These are phyloP conservation scores for Phytopythium kandeliae DNA, from an alignment of 352 stramenopile species.

Conservation along the genomic window DNA sequence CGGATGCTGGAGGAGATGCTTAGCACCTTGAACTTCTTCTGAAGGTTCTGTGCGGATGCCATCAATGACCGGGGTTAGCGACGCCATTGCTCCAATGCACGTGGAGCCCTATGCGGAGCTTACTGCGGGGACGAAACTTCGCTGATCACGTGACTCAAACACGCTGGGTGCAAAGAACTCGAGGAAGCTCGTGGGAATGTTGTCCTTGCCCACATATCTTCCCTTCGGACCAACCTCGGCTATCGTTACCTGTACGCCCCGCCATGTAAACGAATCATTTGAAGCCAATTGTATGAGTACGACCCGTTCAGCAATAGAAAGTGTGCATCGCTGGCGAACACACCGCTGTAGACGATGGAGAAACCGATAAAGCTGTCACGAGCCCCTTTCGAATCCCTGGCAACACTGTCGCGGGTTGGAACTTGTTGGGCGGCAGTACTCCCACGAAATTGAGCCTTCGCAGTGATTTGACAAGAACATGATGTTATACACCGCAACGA, in stretches of 20 bases:
- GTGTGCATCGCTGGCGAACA: neutral
- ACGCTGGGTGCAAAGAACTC: constrained; percentile 41
- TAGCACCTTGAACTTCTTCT: constrained; percentile 55
- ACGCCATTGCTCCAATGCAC: too few species aligned
- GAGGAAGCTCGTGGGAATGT: constrained; percentile 41
- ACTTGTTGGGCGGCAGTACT: constrained; percentile 45
- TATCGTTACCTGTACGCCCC: constrained; percentile 21
- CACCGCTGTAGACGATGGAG: constrained; percentile 32
- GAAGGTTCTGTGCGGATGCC: neutral
- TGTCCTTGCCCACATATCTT: constrained; percentile 41
- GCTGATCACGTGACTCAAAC: constrained; percentile 48
- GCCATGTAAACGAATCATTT: neutral
- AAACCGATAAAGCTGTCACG: constrained; percentile 40
- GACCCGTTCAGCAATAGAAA: neutral
- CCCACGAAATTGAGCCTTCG: constrained; percentile 27
- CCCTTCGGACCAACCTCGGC: constrained; percentile 61
- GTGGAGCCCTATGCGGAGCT: too few species aligned
- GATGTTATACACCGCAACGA: neutral
- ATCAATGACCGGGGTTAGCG: neutral
- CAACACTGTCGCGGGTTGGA: constrained; percentile 36
- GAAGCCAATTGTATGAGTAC: too few species aligned
- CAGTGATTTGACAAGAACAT: neutral
- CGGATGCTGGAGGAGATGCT: constrained; percentile 32
- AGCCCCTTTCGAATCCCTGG: constrained; percentile 34
- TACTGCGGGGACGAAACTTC: constrained; percentile 25